These are phyloP conservation scores for Saprolegnia diclina DNA, from an alignment of 352 stramenopile genomes.

Conservation along the genomic window DNA sequence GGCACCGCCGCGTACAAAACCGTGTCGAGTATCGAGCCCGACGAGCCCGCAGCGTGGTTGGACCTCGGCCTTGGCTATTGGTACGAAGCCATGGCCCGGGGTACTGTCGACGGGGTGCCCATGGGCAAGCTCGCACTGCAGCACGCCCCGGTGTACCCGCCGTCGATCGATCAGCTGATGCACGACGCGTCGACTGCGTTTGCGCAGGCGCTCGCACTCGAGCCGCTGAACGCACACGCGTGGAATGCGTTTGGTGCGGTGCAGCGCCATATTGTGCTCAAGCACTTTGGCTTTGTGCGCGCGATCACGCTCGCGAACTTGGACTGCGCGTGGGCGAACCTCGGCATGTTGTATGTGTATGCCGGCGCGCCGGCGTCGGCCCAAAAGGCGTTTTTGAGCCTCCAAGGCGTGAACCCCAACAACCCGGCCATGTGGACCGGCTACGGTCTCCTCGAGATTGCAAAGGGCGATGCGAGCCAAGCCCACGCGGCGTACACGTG, in stretches of 20 bases:
- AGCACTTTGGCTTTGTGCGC: constrained; percentile 76
- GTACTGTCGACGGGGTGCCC: constrained; percentile 33
- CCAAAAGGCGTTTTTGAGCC: constrained; percentile 70
- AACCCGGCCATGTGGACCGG: constrained; percentile 84
- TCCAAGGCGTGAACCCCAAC: constrained; percentile 74
- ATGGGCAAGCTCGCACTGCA: constrained; percentile 42
- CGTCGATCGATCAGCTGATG: constrained; percentile 30
- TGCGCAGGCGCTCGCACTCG: constrained; percentile 38
- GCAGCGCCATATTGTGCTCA: constrained; percentile 51
- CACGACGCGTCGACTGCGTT: constrained; percentile 40
- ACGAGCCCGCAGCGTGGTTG: constrained; percentile 40
- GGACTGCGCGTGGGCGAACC: constrained; percentile 74
- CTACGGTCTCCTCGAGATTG: constrained; percentile 66
- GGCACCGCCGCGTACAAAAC: constrained; percentile 54
- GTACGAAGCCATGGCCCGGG: constrained; percentile 62
- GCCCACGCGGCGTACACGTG: constrained; percentile 69
- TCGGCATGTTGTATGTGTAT: constrained; percentile 75
- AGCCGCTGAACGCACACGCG: constrained; percentile 45
- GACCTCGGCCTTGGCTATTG: constrained; percentile 68
- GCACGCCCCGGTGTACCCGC: not conserved
- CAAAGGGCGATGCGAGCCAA: constrained; percentile 38
- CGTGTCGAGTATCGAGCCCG: constrained; percentile 21
- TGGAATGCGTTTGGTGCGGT: constrained; percentile 79
- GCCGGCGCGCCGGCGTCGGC: constrained; percentile 41
- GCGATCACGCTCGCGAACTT: constrained; percentile 51